Evolutionary conservation across 331 rosid genomes (phyloP).

Genomic region (Ulmus americana): DNA sequence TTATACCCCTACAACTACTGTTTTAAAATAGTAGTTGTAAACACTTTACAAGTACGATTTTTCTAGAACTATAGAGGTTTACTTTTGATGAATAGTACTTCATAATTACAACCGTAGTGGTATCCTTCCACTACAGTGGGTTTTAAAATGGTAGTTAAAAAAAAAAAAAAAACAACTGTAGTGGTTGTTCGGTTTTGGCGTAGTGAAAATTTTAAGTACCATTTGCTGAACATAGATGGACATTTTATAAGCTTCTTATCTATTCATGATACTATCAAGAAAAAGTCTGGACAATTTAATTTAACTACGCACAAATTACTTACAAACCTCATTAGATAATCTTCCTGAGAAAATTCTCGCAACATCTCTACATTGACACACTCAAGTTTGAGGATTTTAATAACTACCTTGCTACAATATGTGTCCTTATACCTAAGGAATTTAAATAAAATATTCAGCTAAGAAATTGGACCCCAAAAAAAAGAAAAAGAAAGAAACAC

Average conservation of each 20-base stretch:
- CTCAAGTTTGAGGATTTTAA: conserved; percentile 86
- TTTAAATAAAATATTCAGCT: conserved; percentile 31
- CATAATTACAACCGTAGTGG: too few relatives aligned
- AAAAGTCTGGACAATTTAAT: neutral
- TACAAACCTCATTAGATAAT: conserved; percentile 87
- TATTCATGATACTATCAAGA: neutral
- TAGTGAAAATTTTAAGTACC: neutral
- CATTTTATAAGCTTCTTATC: neutral
- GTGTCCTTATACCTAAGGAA: conserved; percentile 74
- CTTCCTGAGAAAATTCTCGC: conserved; percentile 93
- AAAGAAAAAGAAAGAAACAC: neutral
- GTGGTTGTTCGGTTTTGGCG: too few relatives aligned
- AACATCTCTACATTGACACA: conserved; percentile 75
- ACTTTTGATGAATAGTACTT: too few relatives aligned
- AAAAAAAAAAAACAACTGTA: too few relatives aligned
- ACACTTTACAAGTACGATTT: too few relatives aligned
- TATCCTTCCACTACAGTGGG: too few relatives aligned
- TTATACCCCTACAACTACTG: too few relatives aligned
- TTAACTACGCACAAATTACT: conserved; percentile 16
- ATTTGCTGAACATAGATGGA: neutral
- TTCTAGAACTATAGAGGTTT: too few relatives aligned
- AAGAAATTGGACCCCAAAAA: conserved; percentile 18
- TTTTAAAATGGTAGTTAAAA: too few relatives aligned
- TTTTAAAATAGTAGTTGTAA: too few relatives aligned
- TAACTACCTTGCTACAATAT: conserved; percentile 90